Conservation (phyloP, 495 filamentous ascomycete genomes). For the Tuber aestivum region DNA sequence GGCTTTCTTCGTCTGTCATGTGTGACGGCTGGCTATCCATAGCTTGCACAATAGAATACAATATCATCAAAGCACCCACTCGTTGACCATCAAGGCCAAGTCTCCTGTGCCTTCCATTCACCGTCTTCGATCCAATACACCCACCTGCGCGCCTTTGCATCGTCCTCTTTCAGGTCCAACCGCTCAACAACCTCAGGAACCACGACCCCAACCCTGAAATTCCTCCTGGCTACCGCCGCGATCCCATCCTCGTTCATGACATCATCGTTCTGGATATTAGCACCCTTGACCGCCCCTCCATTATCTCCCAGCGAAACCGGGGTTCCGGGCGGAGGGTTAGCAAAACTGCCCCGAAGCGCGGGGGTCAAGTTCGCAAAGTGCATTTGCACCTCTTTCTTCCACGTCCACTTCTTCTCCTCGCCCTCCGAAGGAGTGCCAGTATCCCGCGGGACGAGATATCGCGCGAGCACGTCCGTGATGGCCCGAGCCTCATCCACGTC, state of each 20-base stretch:
- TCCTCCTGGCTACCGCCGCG: slow-evolving; percentile 55
- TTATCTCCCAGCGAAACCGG: slow-evolving; percentile 50
- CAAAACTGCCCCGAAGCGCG: slow-evolving; percentile 69
- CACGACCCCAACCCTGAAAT: slow-evolving; percentile 83
- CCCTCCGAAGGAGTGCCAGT: slow-evolving; percentile 23
- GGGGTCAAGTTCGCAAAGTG: slow-evolving; percentile 86
- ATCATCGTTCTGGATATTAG: slow-evolving; percentile 56
- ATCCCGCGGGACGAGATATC: slow-evolving; percentile 11
- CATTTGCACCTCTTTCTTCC: slow-evolving; percentile 67
- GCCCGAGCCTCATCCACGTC: slow-evolving; percentile 26
- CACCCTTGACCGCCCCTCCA: slow-evolving; percentile 53
- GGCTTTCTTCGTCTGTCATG: not conserved
- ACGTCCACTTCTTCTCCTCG: slow-evolving; percentile 52
- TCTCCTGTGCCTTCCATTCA: slow-evolving; percentile 67
- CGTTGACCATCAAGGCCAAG: slow-evolving; percentile 63
- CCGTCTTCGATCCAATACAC: slow-evolving; percentile 47
- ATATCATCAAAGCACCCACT: not conserved
- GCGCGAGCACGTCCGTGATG: slow-evolving; percentile 42
- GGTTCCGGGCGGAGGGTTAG: slow-evolving; percentile 66
- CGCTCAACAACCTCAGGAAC: slow-evolving; percentile 73
- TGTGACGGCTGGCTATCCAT: not conserved
- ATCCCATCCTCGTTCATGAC: slow-evolving; percentile 53
- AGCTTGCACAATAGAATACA: not conserved
- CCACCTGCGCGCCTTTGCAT: slow-evolving; percentile 59
- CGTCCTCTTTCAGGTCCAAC: slow-evolving; percentile 62